Evolutionary conservation across 2,329 filamentous ascomycete genomes (phyloP).

Genomic region (Fusarium chlamydosporum): DNA sequence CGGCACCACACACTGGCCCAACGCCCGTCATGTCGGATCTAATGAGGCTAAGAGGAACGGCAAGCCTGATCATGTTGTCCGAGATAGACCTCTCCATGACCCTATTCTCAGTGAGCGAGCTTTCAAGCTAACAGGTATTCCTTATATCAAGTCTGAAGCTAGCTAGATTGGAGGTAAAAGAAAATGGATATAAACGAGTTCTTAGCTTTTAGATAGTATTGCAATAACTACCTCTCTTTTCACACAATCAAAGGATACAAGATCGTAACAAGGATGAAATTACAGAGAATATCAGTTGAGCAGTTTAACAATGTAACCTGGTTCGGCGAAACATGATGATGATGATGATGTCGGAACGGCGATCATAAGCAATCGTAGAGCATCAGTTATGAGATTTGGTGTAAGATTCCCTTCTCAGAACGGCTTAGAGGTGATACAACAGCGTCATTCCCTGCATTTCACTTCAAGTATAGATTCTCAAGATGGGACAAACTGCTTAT

Average conservation of each 20-base stretch:
- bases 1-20: conserved; percentile 62
- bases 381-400: background rate
- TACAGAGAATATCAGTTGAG: too few relatives aligned
- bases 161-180: background rate
- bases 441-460: too few relatives aligned
- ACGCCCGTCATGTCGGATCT: conserved; percentile 46
- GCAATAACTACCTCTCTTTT: background rate
- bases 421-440: too few relatives aligned
- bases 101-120: conserved; percentile 37
- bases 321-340: too few relatives aligned
- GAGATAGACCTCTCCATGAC: conserved; percentile 38
- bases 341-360: too few relatives aligned
- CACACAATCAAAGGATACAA: too few relatives aligned
- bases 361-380: background rate
- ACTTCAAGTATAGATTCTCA: too few relatives aligned
- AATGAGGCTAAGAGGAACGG: conserved; percentile 43
- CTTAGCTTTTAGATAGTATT: conserved; percentile 1
- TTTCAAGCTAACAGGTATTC: conserved; percentile 47
- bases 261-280: too few relatives aligned
- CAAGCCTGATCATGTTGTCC: conserved; percentile 40
- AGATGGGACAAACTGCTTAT: too few relatives aligned
- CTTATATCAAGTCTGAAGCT: conserved; percentile 36
- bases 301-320: too few relatives aligned
- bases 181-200: background rate
- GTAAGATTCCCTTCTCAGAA: background rate